Evolutionary conservation across 2,329 filamentous ascomycete genomes (phyloP), one percentile per base, ranked within the genome.

Genomic region (Orbilia quercus): DNA sequence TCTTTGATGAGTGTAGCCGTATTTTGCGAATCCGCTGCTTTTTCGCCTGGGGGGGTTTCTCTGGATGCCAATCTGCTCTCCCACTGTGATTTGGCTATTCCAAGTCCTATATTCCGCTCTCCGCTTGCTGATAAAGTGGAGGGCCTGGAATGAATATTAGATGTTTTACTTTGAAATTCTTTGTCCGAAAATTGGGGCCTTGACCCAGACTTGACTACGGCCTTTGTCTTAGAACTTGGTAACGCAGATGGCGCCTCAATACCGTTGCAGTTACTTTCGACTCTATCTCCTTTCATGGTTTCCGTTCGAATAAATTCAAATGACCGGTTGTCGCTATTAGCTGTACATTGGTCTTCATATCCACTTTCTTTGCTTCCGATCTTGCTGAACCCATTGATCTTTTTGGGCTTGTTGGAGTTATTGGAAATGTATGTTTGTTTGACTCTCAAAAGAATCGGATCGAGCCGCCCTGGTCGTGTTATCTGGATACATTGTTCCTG

Each of bases 401-500:
- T n/a, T n/a, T n/a, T n/a, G n/a, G n/a, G n/a, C n/a, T n/a, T n/a
- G n/a, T n/a, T n/a, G n/a, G n/a, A n/a, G n/a, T n/a, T 20, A n/a
- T 23, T 34, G 7, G 50, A 44, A 14, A 71, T 58, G n/a, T 51
- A 57, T 3, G 16, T 62, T 14, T 58, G 45, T 7, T 42, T 60
- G 12, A 57, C 60, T n/a, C 47, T 45, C 9, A 73, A 4, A 2
- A 60, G n/a, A 7, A 73, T 60, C 3, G 69, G 69, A 6, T 40
- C 23, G 1, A 18, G 2, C 1, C 36, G 1, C 1, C 55, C 54
- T 5, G 47, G 38, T 14, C 53, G 45, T 1, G 7, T 44, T 14
- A 73, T 40, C 12, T 66, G 47, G 20, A 73, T 66, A 25, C 63
- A 66, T 3, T 45, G 22, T 38, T 73, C 69, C 31, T 60, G 20